Conservation (phyloP, 371 early-diverging fungal genomes). For the Coemansia sp. region DNA sequence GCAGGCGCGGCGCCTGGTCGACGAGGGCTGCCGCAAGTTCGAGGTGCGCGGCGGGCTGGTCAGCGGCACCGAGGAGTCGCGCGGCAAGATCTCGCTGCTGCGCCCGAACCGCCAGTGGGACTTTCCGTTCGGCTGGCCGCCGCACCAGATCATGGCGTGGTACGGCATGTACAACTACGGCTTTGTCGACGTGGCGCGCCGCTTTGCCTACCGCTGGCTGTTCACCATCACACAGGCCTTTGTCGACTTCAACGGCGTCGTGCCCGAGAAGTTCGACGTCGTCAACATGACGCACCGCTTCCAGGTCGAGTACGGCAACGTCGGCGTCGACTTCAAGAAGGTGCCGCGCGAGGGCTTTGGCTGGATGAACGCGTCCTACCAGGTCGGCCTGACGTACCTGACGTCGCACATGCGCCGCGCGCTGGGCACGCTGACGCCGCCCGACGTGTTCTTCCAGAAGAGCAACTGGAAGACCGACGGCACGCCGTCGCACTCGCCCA, state of each 20-base stretch:
- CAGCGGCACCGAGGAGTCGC: conserved; percentile 83
- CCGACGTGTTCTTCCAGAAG: conserved; percentile 64
- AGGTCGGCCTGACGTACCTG: conserved; percentile 79
- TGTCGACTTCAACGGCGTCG: conserved; percentile 96
- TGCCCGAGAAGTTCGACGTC: conserved; percentile 96
- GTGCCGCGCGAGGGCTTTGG: conserved; percentile 97
- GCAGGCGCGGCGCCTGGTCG: conserved; percentile 63
- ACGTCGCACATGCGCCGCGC: conserved; percentile 73
- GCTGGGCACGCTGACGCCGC: conserved; percentile 76
- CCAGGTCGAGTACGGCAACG: conserved; percentile 94
- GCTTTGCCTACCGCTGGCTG: conserved; percentile 93
- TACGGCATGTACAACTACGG: conserved; percentile 85
- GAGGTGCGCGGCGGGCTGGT: conserved; percentile 89
- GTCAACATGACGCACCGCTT: conserved; percentile 88
- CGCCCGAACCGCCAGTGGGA: conserved; percentile 98
- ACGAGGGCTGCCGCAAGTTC: conserved; percentile 62
- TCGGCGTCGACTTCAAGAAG: conserved; percentile 91
- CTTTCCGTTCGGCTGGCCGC: conserved; percentile 96
- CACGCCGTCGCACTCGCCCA: conserved; percentile 42
- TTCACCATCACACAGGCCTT: conserved; percentile 92
- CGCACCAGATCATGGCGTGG: conserved; percentile 98
- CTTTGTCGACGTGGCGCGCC: conserved; percentile 69
- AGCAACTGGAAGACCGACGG: conserved; percentile 39
- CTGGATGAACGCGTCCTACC: conserved; percentile 96
- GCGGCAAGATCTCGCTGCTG: conserved; percentile 71